Conservation (phyloP, 805 yeast species). For the Ogataea paraovalis region DNA sequence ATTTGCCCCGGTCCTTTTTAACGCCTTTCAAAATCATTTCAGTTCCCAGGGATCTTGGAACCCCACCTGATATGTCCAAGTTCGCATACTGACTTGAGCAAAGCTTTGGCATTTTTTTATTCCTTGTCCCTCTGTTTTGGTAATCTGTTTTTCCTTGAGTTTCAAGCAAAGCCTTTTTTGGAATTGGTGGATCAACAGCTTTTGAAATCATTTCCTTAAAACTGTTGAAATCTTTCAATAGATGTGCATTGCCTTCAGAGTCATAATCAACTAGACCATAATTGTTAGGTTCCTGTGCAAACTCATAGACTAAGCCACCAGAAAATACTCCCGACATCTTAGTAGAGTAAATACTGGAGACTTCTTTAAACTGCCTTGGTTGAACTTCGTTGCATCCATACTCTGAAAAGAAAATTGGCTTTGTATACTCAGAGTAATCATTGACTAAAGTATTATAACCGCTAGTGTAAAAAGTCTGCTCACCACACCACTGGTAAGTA, state of each 20-base stretch:
- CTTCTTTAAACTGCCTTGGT: constrained; percentile 79
- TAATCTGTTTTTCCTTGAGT: constrained; percentile 7
- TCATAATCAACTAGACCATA: constrained; percentile 66
- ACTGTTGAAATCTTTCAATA: constrained; percentile 41
- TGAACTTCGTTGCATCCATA: constrained; percentile 83
- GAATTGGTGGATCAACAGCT: constrained; percentile 25
- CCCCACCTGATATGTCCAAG: constrained; percentile 37
- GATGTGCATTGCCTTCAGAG: constrained; percentile 37
- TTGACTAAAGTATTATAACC: constrained; percentile 68
- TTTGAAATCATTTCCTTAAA: constrained; percentile 42
- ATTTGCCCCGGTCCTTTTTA: constrained; percentile 43
- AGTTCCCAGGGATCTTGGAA: constrained; percentile 43
- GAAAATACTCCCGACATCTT: constrained; percentile 74
- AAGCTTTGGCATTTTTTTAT: constrained; percentile 12
- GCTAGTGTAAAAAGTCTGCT: constrained; percentile 74
- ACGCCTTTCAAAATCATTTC: constrained; percentile 49
- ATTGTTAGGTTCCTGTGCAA: constrained; percentile 70
- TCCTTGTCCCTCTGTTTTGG: neutral
- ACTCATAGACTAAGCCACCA: constrained; percentile 85
- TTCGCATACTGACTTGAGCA: constrained; percentile 41
- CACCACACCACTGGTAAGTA: constrained; percentile 85
- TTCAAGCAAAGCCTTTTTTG: constrained; percentile 19
- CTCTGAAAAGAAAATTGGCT: constrained; percentile 87
- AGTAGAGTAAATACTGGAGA: constrained; percentile 60
- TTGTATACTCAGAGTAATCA: constrained; percentile 63